phyloP scores from a whole-genome alignment of 2,329 filamentous ascomycete species.

The Venturia effusa region DNA sequence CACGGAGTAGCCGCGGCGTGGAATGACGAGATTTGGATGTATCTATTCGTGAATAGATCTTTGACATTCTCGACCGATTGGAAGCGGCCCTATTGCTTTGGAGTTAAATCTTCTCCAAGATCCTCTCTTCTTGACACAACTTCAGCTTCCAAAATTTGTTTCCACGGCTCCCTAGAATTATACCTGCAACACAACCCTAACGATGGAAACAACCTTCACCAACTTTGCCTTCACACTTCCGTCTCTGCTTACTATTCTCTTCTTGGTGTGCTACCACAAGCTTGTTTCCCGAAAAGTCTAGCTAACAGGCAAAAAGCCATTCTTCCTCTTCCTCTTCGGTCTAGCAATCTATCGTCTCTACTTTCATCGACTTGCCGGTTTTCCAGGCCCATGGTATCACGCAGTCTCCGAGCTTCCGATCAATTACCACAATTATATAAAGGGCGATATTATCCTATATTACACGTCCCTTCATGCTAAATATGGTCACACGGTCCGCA shows the following conservation, averaged over 20 bases:
- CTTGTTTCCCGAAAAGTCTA: not conserved
- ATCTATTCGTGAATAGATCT: not conserved
- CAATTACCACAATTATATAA: not conserved
- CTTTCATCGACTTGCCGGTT: constrained; percentile 12
- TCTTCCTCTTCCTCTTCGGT: not conserved
- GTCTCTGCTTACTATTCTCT: not conserved
- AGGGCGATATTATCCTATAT: not conserved
- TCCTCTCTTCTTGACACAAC: not conserved
- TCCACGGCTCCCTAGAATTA: not conserved
- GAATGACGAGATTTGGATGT: not conserved
- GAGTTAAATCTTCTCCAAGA: not conserved
- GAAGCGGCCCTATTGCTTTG: not conserved
- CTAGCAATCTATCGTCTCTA: constrained; percentile 11
- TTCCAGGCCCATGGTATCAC: constrained; percentile 11
- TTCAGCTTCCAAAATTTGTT: too few relatives aligned
- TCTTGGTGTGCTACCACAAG: not conserved
- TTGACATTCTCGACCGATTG: not conserved
- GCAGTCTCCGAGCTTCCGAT: constrained; percentile 5
- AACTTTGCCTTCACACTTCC: not conserved
- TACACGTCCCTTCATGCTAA: constrained; percentile 11
- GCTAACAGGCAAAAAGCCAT: not conserved
- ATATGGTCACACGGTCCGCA: constrained; percentile 18
- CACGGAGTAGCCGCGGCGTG: not conserved
- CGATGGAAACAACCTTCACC: not conserved
- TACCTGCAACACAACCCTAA: not conserved